Evolutionary conservation across 768 basidiomycete species (phyloP), one percentile per base, ranked within the genome.

Genomic region (Cystobasidium tubakii): DNA sequence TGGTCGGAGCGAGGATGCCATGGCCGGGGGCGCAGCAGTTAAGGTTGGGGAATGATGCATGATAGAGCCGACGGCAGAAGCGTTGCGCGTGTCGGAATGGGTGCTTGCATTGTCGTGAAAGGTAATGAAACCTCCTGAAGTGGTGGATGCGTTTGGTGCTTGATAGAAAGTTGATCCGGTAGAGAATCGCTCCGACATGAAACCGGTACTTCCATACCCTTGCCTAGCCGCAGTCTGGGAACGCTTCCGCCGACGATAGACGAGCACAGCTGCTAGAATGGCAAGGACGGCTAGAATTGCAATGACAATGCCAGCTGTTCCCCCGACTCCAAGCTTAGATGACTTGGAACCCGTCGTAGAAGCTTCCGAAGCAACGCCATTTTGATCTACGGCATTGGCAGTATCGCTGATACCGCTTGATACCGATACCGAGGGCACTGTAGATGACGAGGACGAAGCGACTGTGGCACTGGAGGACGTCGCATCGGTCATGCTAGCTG

Each of bases 61-160:
- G 12, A 50, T 50, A 50, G 46, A 50, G 21, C 15, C 46, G 4
- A 50, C 46, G 21, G 46, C 7, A 9, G 46, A 9, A 17, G 46
- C 46, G 21, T 50, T 50, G 46, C 4, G 46, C 46, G 21, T 9
- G n/a, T 4, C 46, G 12, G 46, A 33, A 23, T 39, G 34, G 4
- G 69, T 71, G 42, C 69, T 71, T 23, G 69, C 69, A 27, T 71
- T 46, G 54, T 71, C 69, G 21, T 55, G 9, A 54, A 71, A 71
- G 6, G 29, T 60, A 25, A 71, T 55, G 43, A 71, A 71, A 23
- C 69, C 53, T 60, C 54, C 53, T 9, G 33, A 36, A 71, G 57
- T 17, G 29, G 57, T 29, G 23, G 57, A 60, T 34, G 33, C 33
- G 23, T 60, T 34, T 23, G 57, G 23, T 29, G 13, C 57, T 27